phyloP scores from a whole-genome alignment of 805 yeast genomes.

The Wickerhamiella bombiphila region DNA sequence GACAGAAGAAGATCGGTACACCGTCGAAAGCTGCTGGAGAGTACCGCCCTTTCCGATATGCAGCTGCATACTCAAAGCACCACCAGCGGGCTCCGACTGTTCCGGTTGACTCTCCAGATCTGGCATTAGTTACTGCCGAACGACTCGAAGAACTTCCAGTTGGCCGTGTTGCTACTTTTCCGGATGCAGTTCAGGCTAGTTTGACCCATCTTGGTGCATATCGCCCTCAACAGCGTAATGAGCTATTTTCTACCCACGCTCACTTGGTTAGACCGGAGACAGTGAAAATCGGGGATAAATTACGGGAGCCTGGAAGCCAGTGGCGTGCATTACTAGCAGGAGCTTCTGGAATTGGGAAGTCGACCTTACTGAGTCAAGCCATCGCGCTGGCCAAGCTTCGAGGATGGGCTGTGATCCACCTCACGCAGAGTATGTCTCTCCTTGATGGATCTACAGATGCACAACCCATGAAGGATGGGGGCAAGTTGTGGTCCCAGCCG shows the following conservation, averaged over 20 bases:
- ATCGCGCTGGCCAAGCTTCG: slow-evolving; percentile 38
- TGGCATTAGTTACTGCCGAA: slow-evolving; percentile 2
- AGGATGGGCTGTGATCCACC: slow-evolving; percentile 38
- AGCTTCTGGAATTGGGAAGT: slow-evolving; percentile 59
- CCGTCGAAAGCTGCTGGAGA: slow-evolving; percentile 17
- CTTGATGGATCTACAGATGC: slow-evolving; percentile 66
- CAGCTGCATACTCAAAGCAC: slow-evolving; percentile 15
- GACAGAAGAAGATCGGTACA: slow-evolving; percentile 2
- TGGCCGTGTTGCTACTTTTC: slow-evolving; percentile 12
- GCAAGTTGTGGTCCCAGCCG: slow-evolving; percentile 50
- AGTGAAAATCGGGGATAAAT: not conserved
- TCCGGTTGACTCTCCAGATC: slow-evolving; percentile 7
- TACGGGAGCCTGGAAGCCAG: slow-evolving; percentile 1
- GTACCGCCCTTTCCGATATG: slow-evolving; percentile 14
- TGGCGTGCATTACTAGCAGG: slow-evolving; percentile 11
- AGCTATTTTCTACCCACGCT: slow-evolving; percentile 12
- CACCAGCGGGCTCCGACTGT: slow-evolving; percentile 11
- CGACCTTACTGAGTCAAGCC: slow-evolving; percentile 54
- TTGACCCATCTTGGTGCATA: slow-evolving; percentile 14
- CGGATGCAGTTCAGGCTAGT: slow-evolving; percentile 11
- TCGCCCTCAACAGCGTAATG: slow-evolving; percentile 16
- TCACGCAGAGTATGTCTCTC: slow-evolving; percentile 46
- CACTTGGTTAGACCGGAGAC: slow-evolving; percentile 12
- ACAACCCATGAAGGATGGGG: slow-evolving; percentile 33
- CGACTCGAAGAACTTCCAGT: not conserved